Evolutionary conservation across 2,329 filamentous ascomycete genomes (phyloP), one percentile per base, ranked within the genome.

Genomic region (Fusarium nanum): DNA sequence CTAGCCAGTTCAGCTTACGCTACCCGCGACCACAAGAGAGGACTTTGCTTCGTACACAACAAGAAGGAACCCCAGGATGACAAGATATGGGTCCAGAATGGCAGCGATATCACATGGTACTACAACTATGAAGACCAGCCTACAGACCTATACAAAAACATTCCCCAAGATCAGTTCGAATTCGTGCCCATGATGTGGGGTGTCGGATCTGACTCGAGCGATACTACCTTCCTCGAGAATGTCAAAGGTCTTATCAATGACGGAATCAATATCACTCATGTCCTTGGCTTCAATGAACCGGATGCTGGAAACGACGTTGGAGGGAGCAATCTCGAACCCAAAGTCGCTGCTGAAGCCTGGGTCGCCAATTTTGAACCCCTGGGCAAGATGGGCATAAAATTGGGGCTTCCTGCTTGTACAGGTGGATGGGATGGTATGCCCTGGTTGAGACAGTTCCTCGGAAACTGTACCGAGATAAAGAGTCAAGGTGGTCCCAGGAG

Each of bases 141-240:
- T 2, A 87, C 89, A 1, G 67, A 83, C 0, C 81, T 81, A 44
- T 90, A 85, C 76, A 70, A 78, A 42, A 78, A 83, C 52, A 74
- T 83, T 30, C 73, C 84, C 0, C 86, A 90, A 72, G 81, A 83
- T 16, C 78, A 84, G 16, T 88, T 95, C 72, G 85, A 92, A 77
- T 96, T 93, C 78, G 89, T 95, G 2, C 92, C 93, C 53, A 93
- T 94, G 92, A 86, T 94, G 64, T 95, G 91, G 90, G 91, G 91
- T 32, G 82, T 87, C 12, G 81, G 83, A 6, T 63, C 79, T 14
- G 76, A 84, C 60, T 77, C 81, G 28, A 81, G 83, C 58, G 84
- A 87, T 75, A 89, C 85, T 1, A 82, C 84, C 1, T 94, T 94
- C 78, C 83, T 89, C 42, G 80, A 85, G 58, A 81, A 84, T 3